These are phyloP conservation scores for Naganishia sp. DNA, from an alignment of 1,284 basidiomycete genomes.

Conservation along the genomic window DNA sequence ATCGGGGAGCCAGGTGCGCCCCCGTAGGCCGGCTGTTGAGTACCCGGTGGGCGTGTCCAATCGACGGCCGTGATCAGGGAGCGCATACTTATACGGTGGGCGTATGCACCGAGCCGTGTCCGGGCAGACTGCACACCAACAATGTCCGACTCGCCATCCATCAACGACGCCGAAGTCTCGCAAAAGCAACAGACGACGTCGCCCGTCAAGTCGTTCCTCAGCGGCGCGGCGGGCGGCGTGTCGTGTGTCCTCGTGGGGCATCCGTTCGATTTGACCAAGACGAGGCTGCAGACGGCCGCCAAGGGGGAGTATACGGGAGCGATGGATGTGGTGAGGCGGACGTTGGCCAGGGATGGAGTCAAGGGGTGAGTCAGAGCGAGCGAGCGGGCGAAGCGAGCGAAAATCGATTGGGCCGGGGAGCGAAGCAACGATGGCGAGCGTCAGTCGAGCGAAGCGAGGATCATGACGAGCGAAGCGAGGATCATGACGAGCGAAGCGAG, in stretches of 20 bases:
- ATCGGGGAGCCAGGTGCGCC: too few species aligned
- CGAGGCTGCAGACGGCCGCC: conserved; percentile 87
- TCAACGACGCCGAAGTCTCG: conserved; percentile 3
- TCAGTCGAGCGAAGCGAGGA: conserved; percentile 11
- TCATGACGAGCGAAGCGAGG: too few species aligned
- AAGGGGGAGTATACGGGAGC: conserved; percentile 90
- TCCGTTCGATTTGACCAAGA: conserved; percentile 97
- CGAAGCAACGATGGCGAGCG: background rate
- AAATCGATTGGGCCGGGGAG: background rate
- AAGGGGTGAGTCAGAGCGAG: conserved; percentile 65
- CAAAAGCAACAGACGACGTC: conserved; percentile 21
- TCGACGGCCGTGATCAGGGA: too few species aligned
- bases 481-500: conserved; percentile 19
- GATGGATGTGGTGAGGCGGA: conserved; percentile 89
- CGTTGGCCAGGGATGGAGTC: conserved; percentile 82
- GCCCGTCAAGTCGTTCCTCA: conserved; percentile 75
- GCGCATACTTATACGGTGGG: too few species aligned
- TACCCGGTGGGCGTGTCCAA: too few species aligned
- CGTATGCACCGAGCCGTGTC: too few species aligned
- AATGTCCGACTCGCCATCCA: conserved; percentile 27
- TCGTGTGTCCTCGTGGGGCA: conserved; percentile 89
- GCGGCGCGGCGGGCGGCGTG: conserved; percentile 88
- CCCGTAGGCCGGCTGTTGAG: too few species aligned
- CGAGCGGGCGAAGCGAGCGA: background rate
- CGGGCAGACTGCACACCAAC: background rate